Conservation (phyloP, 1,139 yeast species). For the Magnusiomyces suaveolens region DNA sequence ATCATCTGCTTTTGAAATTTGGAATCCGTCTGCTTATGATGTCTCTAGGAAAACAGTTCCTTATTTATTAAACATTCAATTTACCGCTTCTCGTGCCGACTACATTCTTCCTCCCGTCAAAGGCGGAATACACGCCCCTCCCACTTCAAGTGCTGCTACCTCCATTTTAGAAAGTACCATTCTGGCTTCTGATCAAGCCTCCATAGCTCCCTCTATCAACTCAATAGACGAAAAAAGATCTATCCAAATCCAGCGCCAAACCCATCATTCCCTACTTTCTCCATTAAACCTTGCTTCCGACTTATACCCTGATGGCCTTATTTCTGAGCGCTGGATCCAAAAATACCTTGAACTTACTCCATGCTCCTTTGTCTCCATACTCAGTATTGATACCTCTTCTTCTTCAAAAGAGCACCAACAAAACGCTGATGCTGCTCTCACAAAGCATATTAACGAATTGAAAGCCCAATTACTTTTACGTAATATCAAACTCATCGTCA, state of each 20-base stretch:
- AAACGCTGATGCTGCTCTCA: conserved; percentile 29
- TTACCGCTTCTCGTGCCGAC: conserved; percentile 14
- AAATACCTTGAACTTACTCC: conserved; percentile 41
- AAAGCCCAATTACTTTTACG: conserved; percentile 31
- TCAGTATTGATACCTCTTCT: conserved; percentile 27
- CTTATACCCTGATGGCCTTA: conserved; percentile 36
- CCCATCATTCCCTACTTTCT: conserved; percentile 32
- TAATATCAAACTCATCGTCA: conserved; percentile 30
- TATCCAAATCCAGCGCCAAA: background rate
- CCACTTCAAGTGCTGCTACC: background rate
- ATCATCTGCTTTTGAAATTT: conserved; percentile 7
- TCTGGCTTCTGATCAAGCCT: background rate
- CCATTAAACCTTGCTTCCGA: conserved; percentile 35
- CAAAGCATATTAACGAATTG: conserved; percentile 31
- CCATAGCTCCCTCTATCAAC: background rate
- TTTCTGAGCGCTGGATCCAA: conserved; percentile 41
- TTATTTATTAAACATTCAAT: conserved; percentile 22
- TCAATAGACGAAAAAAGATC: conserved; percentile 1
- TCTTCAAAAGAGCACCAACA: conserved; percentile 20
- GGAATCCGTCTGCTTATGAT: conserved; percentile 13
- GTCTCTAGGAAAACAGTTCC: conserved; percentile 7
- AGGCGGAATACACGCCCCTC: background rate
- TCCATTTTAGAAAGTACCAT: background rate
- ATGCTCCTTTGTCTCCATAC: conserved; percentile 36
- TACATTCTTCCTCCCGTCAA: conserved; percentile 11